These are phyloP conservation scores for Dactylella cylindrospora DNA, from an alignment of 2,329 filamentous ascomycete species.

Conservation along the genomic window DNA sequence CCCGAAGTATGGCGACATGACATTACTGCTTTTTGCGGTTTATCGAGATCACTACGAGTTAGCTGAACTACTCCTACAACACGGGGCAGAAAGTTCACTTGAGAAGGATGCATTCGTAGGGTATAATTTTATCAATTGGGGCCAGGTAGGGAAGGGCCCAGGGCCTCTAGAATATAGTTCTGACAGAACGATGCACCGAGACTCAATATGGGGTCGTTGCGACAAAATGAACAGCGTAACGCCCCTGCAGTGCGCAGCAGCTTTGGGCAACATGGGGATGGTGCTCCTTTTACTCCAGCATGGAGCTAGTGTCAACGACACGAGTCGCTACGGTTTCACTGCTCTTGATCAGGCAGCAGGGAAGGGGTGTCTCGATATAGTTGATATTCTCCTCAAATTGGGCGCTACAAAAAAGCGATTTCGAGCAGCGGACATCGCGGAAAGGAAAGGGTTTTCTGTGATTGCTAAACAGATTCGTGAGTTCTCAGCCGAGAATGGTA, in stretches of 20 bases:
- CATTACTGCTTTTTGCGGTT: background rate
- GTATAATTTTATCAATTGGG: too few species aligned
- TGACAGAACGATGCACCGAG: background rate
- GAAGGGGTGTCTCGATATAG: conserved; percentile 1
- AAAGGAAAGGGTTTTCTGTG: background rate
- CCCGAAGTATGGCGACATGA: background rate
- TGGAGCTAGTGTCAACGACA: background rate
- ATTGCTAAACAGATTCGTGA: conserved; percentile 4
- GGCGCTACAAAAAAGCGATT: conserved; percentile 5
- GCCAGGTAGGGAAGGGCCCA: too few species aligned
- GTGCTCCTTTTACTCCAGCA: conserved; percentile 6
- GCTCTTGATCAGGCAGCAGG: conserved; percentile 7
- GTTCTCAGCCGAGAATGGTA: too few species aligned
- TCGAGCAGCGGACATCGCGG: conserved; percentile 6
- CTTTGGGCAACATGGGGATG: background rate
- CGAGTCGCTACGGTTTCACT: background rate
- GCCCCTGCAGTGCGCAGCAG: conserved; percentile 6
- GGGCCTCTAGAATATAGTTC: too few species aligned
- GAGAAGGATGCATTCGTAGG: too few species aligned
- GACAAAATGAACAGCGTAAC: background rate
- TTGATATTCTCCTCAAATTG: conserved; percentile 6
- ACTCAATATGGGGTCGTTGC: background rate
- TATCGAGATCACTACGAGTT: background rate
- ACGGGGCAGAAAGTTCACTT: background rate
- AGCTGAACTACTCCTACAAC: background rate